These are phyloP conservation scores for Russula emetica DNA, from an alignment of 768 basidiomycete species.

Conservation along the genomic window DNA sequence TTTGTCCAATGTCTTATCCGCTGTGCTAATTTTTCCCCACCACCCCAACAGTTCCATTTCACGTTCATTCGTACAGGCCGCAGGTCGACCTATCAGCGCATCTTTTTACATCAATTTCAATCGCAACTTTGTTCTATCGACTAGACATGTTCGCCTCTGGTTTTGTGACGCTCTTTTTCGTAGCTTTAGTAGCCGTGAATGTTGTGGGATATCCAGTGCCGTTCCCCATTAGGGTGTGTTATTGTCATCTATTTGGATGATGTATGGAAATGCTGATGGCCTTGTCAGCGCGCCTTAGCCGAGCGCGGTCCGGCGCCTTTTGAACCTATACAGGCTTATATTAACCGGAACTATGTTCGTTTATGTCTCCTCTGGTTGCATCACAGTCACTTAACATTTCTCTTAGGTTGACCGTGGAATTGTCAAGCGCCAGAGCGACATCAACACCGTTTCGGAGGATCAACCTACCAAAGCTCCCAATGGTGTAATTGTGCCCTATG, in stretches of 20 bases:
- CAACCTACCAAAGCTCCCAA: slow-evolving; percentile 25
- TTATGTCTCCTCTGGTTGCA: background rate
- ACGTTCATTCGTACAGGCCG: slow-evolving; percentile 31
- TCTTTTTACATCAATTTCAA: slow-evolving; percentile 29
- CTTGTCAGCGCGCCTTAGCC: slow-evolving; percentile 11
- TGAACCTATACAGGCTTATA: slow-evolving; percentile 44
- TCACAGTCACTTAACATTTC: background rate
- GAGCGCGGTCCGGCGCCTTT: slow-evolving; percentile 36
- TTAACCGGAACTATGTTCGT: slow-evolving; percentile 31
- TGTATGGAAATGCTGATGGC: background rate
- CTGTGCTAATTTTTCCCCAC: slow-evolving; percentile 10
- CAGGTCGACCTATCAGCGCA: slow-evolving; percentile 34
- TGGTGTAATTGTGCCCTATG: background rate
- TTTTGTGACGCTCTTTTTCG: slow-evolving; percentile 39
- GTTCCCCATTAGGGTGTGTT: slow-evolving; percentile 32
- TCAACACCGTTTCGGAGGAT: slow-evolving; percentile 28
- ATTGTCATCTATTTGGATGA: background rate
- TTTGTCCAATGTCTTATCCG: too few species aligned
- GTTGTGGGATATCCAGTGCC: slow-evolving; percentile 42
- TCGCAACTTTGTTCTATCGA: slow-evolving; percentile 26
- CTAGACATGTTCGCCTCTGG: slow-evolving; percentile 45
- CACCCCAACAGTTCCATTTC: slow-evolving; percentile 27
- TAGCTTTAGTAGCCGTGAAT: slow-evolving; percentile 44
- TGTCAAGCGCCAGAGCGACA: background rate
- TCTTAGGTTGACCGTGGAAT: background rate